These are phyloP conservation scores for Mycena indigotica DNA, from an alignment of 768 basidiomycete species.

Conservation along the genomic window DNA sequence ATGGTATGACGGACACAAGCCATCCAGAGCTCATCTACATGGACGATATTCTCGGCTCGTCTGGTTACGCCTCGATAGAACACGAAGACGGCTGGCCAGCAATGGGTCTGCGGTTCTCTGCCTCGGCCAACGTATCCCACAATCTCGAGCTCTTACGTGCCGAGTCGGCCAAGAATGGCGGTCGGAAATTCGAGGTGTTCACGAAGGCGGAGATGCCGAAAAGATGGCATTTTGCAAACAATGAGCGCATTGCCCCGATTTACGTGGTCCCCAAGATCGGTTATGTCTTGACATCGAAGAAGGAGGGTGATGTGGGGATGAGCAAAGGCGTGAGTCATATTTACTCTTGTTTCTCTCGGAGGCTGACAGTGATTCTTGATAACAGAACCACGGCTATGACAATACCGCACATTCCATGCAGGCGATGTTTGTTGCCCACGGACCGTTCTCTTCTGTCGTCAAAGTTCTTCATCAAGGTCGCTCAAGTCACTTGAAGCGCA, in stretches of 20 bases:
- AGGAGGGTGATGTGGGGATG: conserved; percentile 62
- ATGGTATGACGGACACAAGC: conserved; percentile 92
- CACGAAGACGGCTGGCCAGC: conserved; percentile 91
- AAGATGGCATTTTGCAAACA: conserved; percentile 73
- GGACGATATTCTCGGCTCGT: conserved; percentile 75
- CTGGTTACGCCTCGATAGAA: conserved; percentile 60
- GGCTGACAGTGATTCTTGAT: neutral
- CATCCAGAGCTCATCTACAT: conserved; percentile 74
- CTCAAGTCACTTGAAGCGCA: conserved; percentile 10
- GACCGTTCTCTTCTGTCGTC: conserved; percentile 75
- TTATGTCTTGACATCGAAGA: conserved; percentile 72
- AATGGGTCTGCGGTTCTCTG: conserved; percentile 78
- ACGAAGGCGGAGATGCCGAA: conserved; percentile 81
- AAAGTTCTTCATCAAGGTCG: conserved; percentile 55
- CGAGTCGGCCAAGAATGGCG: conserved; percentile 54
- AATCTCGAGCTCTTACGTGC: conserved; percentile 56
- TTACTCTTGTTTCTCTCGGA: neutral
- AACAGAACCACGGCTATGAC: conserved; percentile 89
- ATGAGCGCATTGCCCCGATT: conserved; percentile 83
- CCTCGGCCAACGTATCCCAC: conserved; percentile 55
- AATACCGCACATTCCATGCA: conserved; percentile 77
- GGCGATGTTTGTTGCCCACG: conserved; percentile 90
- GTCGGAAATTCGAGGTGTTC: conserved; percentile 73
- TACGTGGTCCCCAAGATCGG: conserved; percentile 83
- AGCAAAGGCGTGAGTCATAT: conserved; percentile 69